Percentiles rank a stretch among this genome's conserved stretches.
phyloP scores from a whole-genome alignment of 1,139 yeast genomes.

The Yamadazyma spencermartinsiae region DNA sequence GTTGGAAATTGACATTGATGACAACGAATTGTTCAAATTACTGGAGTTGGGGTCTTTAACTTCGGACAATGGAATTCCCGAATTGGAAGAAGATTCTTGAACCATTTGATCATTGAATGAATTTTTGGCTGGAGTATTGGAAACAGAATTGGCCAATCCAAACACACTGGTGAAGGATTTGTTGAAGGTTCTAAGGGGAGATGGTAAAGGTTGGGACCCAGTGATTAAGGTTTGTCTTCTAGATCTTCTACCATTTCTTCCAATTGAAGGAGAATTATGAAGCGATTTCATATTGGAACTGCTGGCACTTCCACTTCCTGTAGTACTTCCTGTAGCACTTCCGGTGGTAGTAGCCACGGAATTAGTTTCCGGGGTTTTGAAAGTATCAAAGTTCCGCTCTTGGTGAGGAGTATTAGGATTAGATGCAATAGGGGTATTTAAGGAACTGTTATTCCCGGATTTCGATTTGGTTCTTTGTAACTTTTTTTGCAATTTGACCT shows the following conservation, averaged over 20 bases:
- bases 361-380: constrained; percentile 10
- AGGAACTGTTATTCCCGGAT: constrained; percentile 19
- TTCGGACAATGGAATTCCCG: constrained; percentile 15
- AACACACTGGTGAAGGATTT: constrained; percentile 39
- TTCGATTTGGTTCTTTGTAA: constrained; percentile 29
- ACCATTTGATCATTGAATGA: constrained; percentile 18
- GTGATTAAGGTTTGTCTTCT: constrained; percentile 78
- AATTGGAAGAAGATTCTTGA: constrained; percentile 11
- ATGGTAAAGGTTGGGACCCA: constrained; percentile 84
- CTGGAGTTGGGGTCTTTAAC: constrained; percentile 15
- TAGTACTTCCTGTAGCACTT: too few relatives aligned
- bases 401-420: constrained; percentile 16
- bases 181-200: constrained; percentile 59
- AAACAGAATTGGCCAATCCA: constrained; percentile 41
- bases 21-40: constrained; percentile 37
- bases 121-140: constrained; percentile 42
- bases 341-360: constrained; percentile 5
- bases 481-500: constrained; percentile 42
- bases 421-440: constrained; percentile 15
- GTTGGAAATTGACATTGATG: constrained; percentile 44
- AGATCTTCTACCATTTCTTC: constrained; percentile 54
- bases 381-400: constrained; percentile 7
- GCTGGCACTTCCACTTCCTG: constrained; percentile 1
- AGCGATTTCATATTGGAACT: constrained; percentile 8
- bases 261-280: constrained; percentile 37